Evolutionary conservation across 352 stramenopile species (phyloP).

Genomic region (Globisporangium solare): DNA sequence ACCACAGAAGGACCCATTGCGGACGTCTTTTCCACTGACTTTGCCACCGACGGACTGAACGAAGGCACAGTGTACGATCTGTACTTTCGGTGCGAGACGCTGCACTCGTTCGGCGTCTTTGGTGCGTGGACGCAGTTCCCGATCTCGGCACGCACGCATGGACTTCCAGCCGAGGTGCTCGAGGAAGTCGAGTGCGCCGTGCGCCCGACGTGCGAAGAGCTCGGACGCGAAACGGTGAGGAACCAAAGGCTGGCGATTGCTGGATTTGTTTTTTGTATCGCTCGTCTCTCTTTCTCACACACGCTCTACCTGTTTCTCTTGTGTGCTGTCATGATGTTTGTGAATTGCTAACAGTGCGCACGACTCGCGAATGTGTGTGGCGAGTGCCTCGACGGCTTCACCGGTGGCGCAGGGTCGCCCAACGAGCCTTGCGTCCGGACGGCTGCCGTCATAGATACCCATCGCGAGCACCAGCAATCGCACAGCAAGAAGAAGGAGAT

Average conservation of each 20-base stretch:
- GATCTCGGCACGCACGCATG: conserved; percentile 50
- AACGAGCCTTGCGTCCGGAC: conserved; percentile 33
- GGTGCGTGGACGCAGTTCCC: conserved; percentile 46
- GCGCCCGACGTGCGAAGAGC: conserved; percentile 32
- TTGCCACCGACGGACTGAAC: conserved; percentile 44
- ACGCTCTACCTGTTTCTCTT: neutral
- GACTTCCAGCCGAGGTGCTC: conserved; percentile 58
- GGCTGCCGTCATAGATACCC: neutral
- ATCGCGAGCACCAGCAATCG: no score
- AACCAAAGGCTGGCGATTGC: neutral
- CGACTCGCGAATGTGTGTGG: conserved; percentile 53
- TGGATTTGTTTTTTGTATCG: neutral
- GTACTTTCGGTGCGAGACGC: conserved; percentile 69
- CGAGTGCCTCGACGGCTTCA: conserved; percentile 59
- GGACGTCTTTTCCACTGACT: conserved; percentile 9
- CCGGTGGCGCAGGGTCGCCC: conserved; percentile 21
- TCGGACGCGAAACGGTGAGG: conserved; percentile 47
- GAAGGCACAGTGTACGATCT: conserved; percentile 65
- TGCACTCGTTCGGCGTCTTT: conserved; percentile 68
- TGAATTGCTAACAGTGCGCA: conserved; percentile 28
- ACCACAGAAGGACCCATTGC: no score
- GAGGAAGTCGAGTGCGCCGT: conserved; percentile 54
- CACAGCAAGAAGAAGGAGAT: conserved; percentile 3
- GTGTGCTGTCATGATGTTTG: neutral
- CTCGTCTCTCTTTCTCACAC: neutral